Evolutionary conservation across 768 basidiomycete genomes (phyloP).

Genomic region (Pleurotus eryngii): DNA sequence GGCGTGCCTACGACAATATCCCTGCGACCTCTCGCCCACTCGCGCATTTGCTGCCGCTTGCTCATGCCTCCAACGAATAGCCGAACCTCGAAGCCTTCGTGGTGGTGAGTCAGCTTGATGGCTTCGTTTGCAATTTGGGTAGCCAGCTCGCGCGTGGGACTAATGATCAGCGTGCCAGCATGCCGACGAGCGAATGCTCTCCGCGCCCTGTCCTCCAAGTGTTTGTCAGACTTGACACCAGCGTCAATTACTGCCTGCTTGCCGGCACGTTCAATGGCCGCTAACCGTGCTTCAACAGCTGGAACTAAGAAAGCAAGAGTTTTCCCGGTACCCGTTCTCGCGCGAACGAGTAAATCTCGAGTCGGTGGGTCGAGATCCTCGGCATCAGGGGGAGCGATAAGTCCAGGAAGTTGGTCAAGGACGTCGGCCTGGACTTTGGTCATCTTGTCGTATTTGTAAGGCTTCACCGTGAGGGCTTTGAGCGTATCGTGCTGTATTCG

Average conservation of each 20-base stretch:
- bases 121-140: conserved; percentile 89
- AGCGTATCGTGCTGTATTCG: conserved; percentile 40
- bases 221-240: conserved; percentile 30
- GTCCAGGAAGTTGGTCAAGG: conserved; percentile 66
- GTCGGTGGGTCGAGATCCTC: conserved; percentile 21
- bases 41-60: conserved; percentile 61
- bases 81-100: conserved; percentile 63
- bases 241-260: conserved; percentile 39
- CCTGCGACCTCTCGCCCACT: conserved; percentile 59
- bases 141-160: conserved; percentile 87
- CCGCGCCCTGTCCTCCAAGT: conserved; percentile 27
- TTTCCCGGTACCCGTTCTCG: conserved; percentile 88
- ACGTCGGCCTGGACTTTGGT: conserved; percentile 82
- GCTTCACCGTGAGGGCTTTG: conserved; percentile 56
- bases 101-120: conserved; percentile 55
- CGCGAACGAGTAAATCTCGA: conserved; percentile 81
- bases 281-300: conserved; percentile 74
- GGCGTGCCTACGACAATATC: conserved; percentile 91
- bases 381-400: conserved; percentile 52
- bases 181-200: conserved; percentile 38
- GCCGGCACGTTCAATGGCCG: conserved; percentile 45
- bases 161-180: conserved; percentile 78
- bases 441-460: conserved; percentile 72
- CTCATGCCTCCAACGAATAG: conserved; percentile 77
- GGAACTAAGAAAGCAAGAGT: conserved; percentile 87